Conservation (phyloP, 1,139 yeast genomes). For the Suhomyces atakaporum region DNA sequence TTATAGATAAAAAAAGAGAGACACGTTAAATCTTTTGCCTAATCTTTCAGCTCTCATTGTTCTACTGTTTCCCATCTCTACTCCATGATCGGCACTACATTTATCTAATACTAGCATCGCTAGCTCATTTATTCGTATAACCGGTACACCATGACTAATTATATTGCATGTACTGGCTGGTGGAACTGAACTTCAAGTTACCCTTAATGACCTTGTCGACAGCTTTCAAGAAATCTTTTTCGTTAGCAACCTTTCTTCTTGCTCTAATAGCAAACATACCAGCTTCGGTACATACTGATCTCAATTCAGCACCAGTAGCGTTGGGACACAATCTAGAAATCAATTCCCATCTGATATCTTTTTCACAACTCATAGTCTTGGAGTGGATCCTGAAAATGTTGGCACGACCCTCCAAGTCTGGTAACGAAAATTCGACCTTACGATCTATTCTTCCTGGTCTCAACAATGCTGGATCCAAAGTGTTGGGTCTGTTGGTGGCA, state of each 20-base stretch:
- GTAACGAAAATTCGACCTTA: slow-evolving; percentile 93
- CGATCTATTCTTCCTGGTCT: slow-evolving; percentile 99
- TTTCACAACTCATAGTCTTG: slow-evolving; percentile 94
- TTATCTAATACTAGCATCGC: not conserved
- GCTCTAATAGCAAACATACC: slow-evolving; percentile 99
- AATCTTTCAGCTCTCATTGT: too few species aligned
- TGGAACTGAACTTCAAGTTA: slow-evolving; percentile 94
- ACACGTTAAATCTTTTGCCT: too few species aligned
- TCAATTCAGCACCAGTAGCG: slow-evolving; percentile 96
- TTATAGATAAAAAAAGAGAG: too few species aligned
- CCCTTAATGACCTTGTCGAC: slow-evolving; percentile 98
- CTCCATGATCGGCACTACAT: too few species aligned
- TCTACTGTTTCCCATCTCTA: too few species aligned
- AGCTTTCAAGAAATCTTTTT: slow-evolving; percentile 94
- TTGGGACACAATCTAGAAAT: slow-evolving; percentile 96
- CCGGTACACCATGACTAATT: slow-evolving; percentile 41
- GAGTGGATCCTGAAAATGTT: slow-evolving; percentile 96
- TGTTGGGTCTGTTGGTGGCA: slow-evolving; percentile 97
- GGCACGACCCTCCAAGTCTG: slow-evolving; percentile 97
- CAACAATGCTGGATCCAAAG: slow-evolving; percentile 94
- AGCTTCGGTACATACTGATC: slow-evolving; percentile 25
- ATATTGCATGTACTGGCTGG: slow-evolving; percentile 97
- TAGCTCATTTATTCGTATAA: not conserved
- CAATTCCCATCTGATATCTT: slow-evolving; percentile 97
- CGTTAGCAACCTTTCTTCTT: slow-evolving; percentile 95